phyloP scores from a whole-genome alignment of 768 basidiomycete genomes.

The Rhizopogon vulgaris region DNA sequence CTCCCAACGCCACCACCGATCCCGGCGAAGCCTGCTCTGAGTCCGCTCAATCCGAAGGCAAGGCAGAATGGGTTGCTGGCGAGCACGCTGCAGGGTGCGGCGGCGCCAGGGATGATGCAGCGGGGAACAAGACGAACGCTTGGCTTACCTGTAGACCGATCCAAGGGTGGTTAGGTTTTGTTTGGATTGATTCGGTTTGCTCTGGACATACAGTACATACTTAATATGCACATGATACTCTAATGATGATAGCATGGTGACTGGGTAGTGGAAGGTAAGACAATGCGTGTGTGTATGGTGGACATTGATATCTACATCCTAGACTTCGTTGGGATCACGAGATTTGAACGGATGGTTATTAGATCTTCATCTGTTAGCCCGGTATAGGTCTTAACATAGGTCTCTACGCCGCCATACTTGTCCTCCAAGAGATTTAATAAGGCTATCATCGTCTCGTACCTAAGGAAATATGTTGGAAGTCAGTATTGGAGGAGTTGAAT shows the following conservation, averaged over 20 bases:
- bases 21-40: conserved; percentile 41
- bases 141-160: conserved; percentile 33
- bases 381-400: conserved; percentile 51
- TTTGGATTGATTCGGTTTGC: neutral
- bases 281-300: neutral
- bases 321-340: conserved; percentile 34
- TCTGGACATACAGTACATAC: neutral
- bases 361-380: conserved; percentile 62
- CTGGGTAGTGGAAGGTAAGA: neutral
- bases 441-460: conserved; percentile 72
- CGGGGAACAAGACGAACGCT: conserved; percentile 37
- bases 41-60: conserved; percentile 70
- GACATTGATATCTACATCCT: conserved; percentile 17
- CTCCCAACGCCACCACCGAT: conserved; percentile 24
- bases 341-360: conserved; percentile 47
- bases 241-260: neutral
- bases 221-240: neutral
- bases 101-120: conserved; percentile 17
- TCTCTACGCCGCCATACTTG: conserved; percentile 64
- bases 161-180: conserved; percentile 7
- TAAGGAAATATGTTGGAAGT: conserved; percentile 19
- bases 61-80: conserved; percentile 40
- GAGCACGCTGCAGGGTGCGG: conserved; percentile 28
- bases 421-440: conserved; percentile 56
- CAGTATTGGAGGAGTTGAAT: neutral